Conservation (phyloP, 2,329 filamentous ascomycete species). For the Raffaelea albimanens region DNA sequence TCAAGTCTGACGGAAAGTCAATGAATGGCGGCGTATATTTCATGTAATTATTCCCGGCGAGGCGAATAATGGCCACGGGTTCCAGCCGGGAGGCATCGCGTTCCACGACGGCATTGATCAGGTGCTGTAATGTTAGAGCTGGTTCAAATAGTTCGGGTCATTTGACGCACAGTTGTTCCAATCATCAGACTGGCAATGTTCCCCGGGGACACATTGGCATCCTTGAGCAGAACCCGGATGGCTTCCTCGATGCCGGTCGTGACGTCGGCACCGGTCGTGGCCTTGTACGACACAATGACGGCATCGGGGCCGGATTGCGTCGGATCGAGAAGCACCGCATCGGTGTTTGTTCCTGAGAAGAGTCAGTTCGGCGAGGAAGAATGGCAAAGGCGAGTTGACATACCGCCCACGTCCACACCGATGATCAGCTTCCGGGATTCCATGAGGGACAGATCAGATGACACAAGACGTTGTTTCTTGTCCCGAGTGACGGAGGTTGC, state of each 20-base stretch:
- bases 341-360: constrained; percentile 12
- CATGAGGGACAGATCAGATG: background rate
- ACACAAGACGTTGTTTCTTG: background rate
- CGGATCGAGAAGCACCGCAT: constrained; percentile 18
- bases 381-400: background rate
- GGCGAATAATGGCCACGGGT: constrained; percentile 23
- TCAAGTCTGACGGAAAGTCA: constrained; percentile 31
- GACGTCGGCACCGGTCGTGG: constrained; percentile 12
- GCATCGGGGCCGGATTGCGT: constrained; percentile 17
- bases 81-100: constrained; percentile 15
- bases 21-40: constrained; percentile 33
- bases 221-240: constrained; percentile 11
- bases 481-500: background rate
- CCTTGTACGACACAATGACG: background rate
- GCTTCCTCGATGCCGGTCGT: constrained; percentile 13
- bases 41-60: constrained; percentile 20
- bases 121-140: constrained; percentile 20
- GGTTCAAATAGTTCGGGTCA: no score
- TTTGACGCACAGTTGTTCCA: constrained; percentile 12
- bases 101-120: constrained; percentile 17
- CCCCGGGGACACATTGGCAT: constrained; percentile 2
- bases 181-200: constrained; percentile 14
- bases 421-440: constrained; percentile 17
- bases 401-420: constrained; percentile 32
- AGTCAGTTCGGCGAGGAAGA: background rate